Evolutionary conservation across 805 yeast species (phyloP).

Genomic region (Cyberlindnera japonica): DNA sequence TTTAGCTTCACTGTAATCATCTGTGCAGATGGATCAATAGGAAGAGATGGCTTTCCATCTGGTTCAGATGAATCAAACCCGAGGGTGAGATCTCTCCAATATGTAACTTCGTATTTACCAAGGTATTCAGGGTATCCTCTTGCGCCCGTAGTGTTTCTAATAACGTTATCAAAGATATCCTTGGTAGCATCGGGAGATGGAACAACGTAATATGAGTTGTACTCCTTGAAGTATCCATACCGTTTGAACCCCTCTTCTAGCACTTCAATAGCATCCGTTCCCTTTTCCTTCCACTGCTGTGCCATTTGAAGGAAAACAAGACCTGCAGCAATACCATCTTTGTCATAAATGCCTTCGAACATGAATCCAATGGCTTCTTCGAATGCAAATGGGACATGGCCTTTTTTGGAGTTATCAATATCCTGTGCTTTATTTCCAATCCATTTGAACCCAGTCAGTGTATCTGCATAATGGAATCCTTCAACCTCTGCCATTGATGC

Average conservation of each 20-base stretch:
- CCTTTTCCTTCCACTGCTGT: slow-evolving; percentile 41
- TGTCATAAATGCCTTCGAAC: slow-evolving; percentile 82
- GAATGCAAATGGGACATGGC: slow-evolving; percentile 83
- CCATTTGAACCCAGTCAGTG: slow-evolving; percentile 97
- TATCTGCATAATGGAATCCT: slow-evolving; percentile 68
- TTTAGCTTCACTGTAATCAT: slow-evolving; percentile 73
- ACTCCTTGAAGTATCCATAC: slow-evolving; percentile 80
- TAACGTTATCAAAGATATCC: slow-evolving; percentile 46
- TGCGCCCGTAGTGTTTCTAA: slow-evolving; percentile 35
- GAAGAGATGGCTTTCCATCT: slow-evolving; percentile 58
- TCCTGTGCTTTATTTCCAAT: slow-evolving; percentile 85
- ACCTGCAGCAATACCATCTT: slow-evolving; percentile 88
- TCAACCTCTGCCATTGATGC: slow-evolving; percentile 58
- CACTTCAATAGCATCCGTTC: slow-evolving; percentile 42
- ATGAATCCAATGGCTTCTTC: slow-evolving; percentile 97
- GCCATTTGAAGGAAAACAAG: slow-evolving; percentile 71
- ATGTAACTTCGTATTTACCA: slow-evolving; percentile 53
- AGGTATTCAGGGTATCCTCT: slow-evolving; percentile 41
- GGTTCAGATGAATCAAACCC: slow-evolving; percentile 74
- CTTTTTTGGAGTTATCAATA: slow-evolving; percentile 56
- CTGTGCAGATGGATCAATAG: slow-evolving; percentile 69
- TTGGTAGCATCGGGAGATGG: slow-evolving; percentile 49
- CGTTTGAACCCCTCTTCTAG: slow-evolving; percentile 54
- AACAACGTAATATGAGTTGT: slow-evolving; percentile 80
- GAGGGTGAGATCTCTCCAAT: slow-evolving; percentile 80